These are phyloP conservation scores for Scheffersomyces illinoinensis DNA, from an alignment of 1,139 yeast genomes.

Conservation along the genomic window DNA sequence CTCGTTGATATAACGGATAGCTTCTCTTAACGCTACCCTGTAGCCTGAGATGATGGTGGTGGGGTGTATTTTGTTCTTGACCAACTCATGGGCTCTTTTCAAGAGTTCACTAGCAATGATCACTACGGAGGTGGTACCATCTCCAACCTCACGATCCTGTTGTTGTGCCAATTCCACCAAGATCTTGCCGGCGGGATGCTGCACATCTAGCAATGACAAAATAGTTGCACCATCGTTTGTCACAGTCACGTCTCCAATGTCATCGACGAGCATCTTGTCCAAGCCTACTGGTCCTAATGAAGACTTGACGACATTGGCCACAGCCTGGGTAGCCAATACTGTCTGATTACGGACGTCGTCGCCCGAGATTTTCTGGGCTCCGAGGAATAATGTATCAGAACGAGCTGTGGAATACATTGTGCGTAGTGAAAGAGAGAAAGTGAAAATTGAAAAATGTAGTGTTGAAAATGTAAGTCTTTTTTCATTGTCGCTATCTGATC, in stretches of 20 bases:
- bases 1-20: slow-evolving; percentile 83
- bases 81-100: slow-evolving; percentile 92
- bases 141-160: slow-evolving; percentile 98
- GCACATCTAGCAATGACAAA: slow-evolving; percentile 85
- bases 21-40: slow-evolving; percentile 90
- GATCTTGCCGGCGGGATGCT: slow-evolving; percentile 98
- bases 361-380: slow-evolving; percentile 95
- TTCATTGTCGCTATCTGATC: neutral
- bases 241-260: slow-evolving; percentile 97
- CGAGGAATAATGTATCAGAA: slow-evolving; percentile 88
- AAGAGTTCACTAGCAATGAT: slow-evolving; percentile 91
- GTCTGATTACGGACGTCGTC: slow-evolving; percentile 96
- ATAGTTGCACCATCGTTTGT: slow-evolving; percentile 99
- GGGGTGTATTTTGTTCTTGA: slow-evolving; percentile 92
- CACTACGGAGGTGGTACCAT: slow-evolving; percentile 96
- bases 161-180: slow-evolving; percentile 97
- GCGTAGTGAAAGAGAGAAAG: neutral
- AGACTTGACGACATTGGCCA: slow-evolving; percentile 95
- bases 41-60: slow-evolving; percentile 97
- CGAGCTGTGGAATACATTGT: slow-evolving; percentile 62
- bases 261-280: slow-evolving; percentile 98
- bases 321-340: slow-evolving; percentile 93
- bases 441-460: neutral
- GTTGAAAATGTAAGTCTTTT: neutral
- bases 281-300: slow-evolving; percentile 98